phyloP scores from a whole-genome alignment of 2,329 filamentous ascomycete species.

The Bipolaris cookei region DNA sequence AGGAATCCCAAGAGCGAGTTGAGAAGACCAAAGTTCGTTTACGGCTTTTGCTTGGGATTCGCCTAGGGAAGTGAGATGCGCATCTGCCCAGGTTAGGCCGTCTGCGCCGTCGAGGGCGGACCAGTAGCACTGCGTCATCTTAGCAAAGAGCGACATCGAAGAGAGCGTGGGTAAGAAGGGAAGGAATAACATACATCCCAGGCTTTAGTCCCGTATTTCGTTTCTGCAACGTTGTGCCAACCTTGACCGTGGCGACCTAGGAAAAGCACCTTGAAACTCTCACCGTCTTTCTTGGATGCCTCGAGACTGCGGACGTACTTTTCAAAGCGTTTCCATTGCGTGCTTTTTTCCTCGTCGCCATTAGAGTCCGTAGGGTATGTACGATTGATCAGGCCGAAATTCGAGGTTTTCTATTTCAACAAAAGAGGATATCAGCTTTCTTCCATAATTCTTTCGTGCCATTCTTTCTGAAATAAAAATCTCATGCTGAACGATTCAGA shows the following conservation, averaged over 20 bases:
- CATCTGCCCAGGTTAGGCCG: conserved; percentile 67
- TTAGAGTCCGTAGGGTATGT: conserved; percentile 59
- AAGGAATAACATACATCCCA: conserved; percentile 65
- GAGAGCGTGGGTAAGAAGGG: not conserved
- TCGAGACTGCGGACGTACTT: conserved; percentile 63
- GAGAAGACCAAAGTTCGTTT: conserved; percentile 62
- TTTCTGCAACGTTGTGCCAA: conserved; percentile 68
- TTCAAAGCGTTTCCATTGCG: conserved; percentile 67
- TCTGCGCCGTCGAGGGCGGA: conserved; percentile 67
- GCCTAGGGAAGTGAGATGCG: conserved; percentile 65
- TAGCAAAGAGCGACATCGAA: not conserved
- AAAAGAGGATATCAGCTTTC: not conserved
- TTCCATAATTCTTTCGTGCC: too few species aligned
- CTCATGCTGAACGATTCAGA: too few species aligned
- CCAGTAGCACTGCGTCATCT: conserved; percentile 63
- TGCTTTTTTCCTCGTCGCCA: conserved; percentile 43
- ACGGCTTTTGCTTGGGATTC: conserved; percentile 65
- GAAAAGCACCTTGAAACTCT: conserved; percentile 70
- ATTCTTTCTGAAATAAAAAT: too few species aligned
- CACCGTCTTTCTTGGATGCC: conserved; percentile 48
- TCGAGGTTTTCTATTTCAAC: conserved; percentile 38
- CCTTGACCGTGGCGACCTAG: conserved; percentile 75
- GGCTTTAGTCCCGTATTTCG: conserved; percentile 69
- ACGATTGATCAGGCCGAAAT: conserved; percentile 71
- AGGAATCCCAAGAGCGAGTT: conserved; percentile 62